Conservation (phyloP, 108 stramenopile species). For the Cyclostephanos invisitatus region DNA sequence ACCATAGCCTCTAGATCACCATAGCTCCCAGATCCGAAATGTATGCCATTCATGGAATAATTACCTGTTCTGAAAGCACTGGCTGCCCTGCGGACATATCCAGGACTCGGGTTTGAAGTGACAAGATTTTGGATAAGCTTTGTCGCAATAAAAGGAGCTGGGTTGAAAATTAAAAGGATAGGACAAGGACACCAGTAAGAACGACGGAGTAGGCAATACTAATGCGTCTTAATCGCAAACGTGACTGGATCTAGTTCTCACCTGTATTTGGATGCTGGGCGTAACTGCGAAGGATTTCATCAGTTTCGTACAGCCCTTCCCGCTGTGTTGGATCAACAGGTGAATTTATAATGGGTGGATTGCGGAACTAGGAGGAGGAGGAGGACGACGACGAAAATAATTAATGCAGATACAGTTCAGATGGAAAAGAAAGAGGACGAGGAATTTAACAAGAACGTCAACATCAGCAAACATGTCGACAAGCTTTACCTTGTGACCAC, state of each 20-base stretch:
- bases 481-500: too few relatives aligned
- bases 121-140: conserved; percentile 52
- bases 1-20: conserved; percentile 60
- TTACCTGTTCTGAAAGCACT: conserved; percentile 54
- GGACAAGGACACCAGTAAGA: neutral
- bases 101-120: conserved; percentile 67
- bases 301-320: conserved; percentile 43
- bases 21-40: conserved; percentile 56
- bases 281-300: conserved; percentile 36
- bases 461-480: too few relatives aligned
- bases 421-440: too few relatives aligned
- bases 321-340: conserved; percentile 23
- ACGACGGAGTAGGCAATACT: too few relatives aligned
- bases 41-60: conserved; percentile 12
- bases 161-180: neutral
- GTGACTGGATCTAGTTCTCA: conserved; percentile 33
- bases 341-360: conserved; percentile 38
- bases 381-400: too few relatives aligned
- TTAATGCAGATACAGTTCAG: too few relatives aligned
- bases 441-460: too few relatives aligned
- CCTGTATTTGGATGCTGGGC: conserved; percentile 48
- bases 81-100: conserved; percentile 52
- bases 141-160: conserved; percentile 60
- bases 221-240: neutral
- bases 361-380: too few relatives aligned